Conservation (phyloP, 2,329 filamentous ascomycete genomes). For the Aspergillus flavus region DNA sequence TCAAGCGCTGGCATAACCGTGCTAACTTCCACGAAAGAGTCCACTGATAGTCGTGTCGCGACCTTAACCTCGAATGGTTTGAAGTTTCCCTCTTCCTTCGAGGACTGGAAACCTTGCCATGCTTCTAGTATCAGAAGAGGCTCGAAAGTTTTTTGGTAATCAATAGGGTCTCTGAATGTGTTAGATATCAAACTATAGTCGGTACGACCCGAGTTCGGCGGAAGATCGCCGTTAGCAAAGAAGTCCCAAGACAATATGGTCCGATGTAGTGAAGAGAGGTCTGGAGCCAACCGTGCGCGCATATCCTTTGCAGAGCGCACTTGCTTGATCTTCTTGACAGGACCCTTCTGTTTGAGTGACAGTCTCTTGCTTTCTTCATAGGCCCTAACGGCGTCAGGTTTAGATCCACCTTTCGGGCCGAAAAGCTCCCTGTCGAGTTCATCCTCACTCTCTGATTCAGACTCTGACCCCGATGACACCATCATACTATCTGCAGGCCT, state of each 20-base stretch:
- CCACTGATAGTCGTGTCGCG: conserved; percentile 83
- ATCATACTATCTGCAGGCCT: conserved; percentile 79
- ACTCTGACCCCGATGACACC: conserved; percentile 70
- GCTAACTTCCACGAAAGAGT: conserved; percentile 89
- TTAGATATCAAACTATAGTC: conserved; percentile 76
- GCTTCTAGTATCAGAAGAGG: conserved; percentile 89
- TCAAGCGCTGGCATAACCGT: conserved; percentile 73
- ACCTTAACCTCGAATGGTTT: conserved; percentile 87
- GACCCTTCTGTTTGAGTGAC: conserved; percentile 64
- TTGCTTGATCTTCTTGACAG: conserved; percentile 81
- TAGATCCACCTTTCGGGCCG: conserved; percentile 44
- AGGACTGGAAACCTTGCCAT: conserved; percentile 90
- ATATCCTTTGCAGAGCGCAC: conserved; percentile 87
- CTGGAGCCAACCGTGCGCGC: conserved; percentile 86
- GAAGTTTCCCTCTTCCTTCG: conserved; percentile 80
- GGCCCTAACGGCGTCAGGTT: conserved; percentile 45
- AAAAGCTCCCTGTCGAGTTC: conserved; percentile 73
- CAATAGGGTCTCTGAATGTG: conserved; percentile 71
- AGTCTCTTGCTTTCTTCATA: conserved; percentile 51
- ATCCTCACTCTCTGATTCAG: conserved; percentile 74
- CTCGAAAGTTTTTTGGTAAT: conserved; percentile 88
- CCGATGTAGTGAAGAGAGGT: conserved; percentile 81
- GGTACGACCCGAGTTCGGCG: conserved; percentile 70
- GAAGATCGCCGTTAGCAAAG: conserved; percentile 84
- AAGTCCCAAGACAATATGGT: conserved; percentile 93